Base-by-base conservation (phyloP, 768 basidiomycete genomes). In the Gloeostereum incarnatum region DNA sequence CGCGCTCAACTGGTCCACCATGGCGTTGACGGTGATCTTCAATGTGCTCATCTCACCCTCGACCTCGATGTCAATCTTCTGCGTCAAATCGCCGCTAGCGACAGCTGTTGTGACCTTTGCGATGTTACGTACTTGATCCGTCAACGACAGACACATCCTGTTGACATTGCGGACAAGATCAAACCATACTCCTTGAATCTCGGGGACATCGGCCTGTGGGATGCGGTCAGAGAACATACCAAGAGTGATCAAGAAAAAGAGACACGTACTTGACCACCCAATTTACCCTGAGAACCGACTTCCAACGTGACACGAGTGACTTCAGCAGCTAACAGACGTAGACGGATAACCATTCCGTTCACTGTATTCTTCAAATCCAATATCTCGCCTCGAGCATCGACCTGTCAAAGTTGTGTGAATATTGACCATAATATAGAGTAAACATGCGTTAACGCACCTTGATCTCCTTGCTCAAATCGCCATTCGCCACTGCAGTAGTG, bases 401-500 rank as follows among this genome's bases (percentile, higher is more conserved):
- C 91, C n/a, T n/a, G n/a, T n/a, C n/a, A n/a, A n/a, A n/a, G n/a
- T n/a, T n/a, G n/a, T n/a, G n/a, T n/a, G n/a, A n/a, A n/a, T n/a
- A n/a, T n/a, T n/a, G n/a, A n/a, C n/a, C n/a, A n/a, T n/a, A n/a
- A n/a, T n/a, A n/a, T n/a, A n/a, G n/a, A n/a, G n/a, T n/a, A n/a
- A n/a, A n/a, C n/a, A n/a, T n/a, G n/a, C n/a, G n/a, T n/a, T n/a
- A n/a, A n/a, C n/a, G n/a, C n/a, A n/a, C n/a, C 41, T 81, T 81
- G 52, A 94, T 91, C 65, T 86, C 91, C 66, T 91, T 86, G 6
- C 85, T 90, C 55, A 98, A 67, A 56, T 98, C 92, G 20, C 94
- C 94, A 24, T 77, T 71, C 2, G 93, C 91, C 26, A 98, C 92
- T 9, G 93, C 94, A 57, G 90, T 93, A 16, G 94, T 97, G 27